These are phyloP conservation scores for Iris pallida DNA, from an alignment of 116 monocot species.

Conservation along the genomic window DNA sequence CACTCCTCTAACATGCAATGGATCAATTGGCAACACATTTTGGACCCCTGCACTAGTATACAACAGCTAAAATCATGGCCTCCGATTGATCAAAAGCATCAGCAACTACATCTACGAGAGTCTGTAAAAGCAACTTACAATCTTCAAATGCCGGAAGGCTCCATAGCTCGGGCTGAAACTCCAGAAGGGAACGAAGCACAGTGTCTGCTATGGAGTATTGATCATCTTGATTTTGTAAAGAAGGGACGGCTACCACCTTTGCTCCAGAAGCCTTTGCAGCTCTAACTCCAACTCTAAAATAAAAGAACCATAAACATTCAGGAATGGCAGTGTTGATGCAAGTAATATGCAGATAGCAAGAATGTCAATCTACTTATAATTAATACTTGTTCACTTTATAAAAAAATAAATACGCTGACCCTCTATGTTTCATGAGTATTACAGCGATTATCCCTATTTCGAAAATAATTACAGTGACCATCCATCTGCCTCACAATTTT, in stretches of 20 bases:
- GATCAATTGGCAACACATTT: conserved; percentile 51
- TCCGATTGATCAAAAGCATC: not conserved
- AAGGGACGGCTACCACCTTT: conserved; percentile 65
- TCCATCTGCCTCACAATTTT: too few species aligned
- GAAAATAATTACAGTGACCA: too few species aligned
- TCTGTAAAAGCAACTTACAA: conserved; percentile 29
- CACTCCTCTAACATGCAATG: conserved; percentile 25
- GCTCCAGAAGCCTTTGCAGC: conserved; percentile 73
- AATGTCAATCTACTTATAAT: too few species aligned
- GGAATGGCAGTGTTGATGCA: not conserved
- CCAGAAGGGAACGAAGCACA: conserved; percentile 58
- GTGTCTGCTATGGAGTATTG: conserved; percentile 43
- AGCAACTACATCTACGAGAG: not conserved
- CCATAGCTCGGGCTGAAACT: conserved; percentile 71
- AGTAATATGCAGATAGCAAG: too few species aligned
- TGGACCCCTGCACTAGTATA: conserved; percentile 37
- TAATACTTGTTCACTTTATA: too few species aligned
- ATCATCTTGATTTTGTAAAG: conserved; percentile 39
- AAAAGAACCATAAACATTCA: not conserved
- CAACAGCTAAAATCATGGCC: not conserved
- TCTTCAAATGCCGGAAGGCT: conserved; percentile 63
- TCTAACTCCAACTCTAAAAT: conserved; percentile 55
- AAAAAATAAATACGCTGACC: too few species aligned
- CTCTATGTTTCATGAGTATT: too few species aligned
- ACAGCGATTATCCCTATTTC: too few species aligned